Base-by-base conservation (phyloP, 2,329 filamentous ascomycete species). In the Ceratocystis smalleyi region DNA sequence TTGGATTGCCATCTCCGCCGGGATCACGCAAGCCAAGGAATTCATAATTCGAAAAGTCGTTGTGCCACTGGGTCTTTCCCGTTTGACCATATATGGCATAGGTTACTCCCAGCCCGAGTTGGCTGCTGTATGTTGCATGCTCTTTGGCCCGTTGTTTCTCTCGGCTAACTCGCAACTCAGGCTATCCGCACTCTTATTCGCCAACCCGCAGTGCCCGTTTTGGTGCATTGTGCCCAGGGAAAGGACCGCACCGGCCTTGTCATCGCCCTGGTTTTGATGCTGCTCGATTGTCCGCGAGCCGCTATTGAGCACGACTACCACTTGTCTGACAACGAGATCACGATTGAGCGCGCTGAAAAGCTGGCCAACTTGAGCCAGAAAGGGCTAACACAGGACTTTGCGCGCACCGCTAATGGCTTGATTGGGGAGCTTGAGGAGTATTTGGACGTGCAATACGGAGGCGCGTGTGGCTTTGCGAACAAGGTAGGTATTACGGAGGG, bases 181-280 rank as follows among this genome's bases (percentile, higher is more conserved):
- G 12, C 17, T 35, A 62, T 66, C 19, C 47, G 61, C 17, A 15
- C 55, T 3, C 43, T 65, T 7, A 22, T 54, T 15, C 54, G 40
- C 30, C 57, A 54, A 57, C 17, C 83, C 84, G 68, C 60, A 17
- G 32, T 59, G 24, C 89, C 90, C 0, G 73, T 85, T 0, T 71
- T 95, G 6, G 75, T 94, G 1, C 89, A 95, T 73, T 96, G 91
- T 73, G 94, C 90, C 0, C 89, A 95, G 70, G 91, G 91, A 65
- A 96, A 95, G 72, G 91, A 95, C 71, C 82, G 91, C 1, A 76
- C 75, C 64, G 91, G 91, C 0, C 76, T 95, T 12, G 77, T 88
- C 10, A 77, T 89, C 4, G 76, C 87, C 49, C 76, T 95, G 3
- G 73, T 87, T 0, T 75, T 95, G 22, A 77, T 92, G 70, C 75